Conservation (phyloP, 306 rosid species). For the Prunus mira region DNA sequence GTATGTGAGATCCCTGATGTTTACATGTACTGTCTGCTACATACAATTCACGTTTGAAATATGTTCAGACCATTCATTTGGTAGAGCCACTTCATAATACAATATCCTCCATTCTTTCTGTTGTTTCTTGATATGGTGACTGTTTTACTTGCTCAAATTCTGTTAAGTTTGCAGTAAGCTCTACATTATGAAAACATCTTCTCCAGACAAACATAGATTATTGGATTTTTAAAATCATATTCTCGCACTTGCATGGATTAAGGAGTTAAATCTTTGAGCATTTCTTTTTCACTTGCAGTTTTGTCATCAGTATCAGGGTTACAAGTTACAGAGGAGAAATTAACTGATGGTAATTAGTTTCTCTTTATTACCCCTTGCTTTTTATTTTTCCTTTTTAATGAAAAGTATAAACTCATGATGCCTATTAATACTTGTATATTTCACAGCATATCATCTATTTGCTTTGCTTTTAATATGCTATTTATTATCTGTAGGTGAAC, state of each 20-base stretch:
- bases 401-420: neutral
- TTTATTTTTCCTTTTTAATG: neutral
- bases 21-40: neutral
- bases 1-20: neutral
- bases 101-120: neutral
- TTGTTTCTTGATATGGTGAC: neutral
- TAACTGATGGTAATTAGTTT: slow-evolving; percentile 49
- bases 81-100: neutral
- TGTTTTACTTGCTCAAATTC: neutral
- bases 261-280: neutral
- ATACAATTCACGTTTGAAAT: neutral
- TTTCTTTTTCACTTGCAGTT: slow-evolving; percentile 47
- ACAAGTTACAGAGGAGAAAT: slow-evolving; percentile 53
- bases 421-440: slow-evolving; percentile 4
- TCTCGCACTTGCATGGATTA: slow-evolving; percentile 5
- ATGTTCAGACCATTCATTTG: neutral
- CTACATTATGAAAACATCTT: neutral
- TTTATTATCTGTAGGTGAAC: slow-evolving; percentile 48
- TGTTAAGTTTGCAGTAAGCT: neutral
- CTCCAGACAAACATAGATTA: neutral
- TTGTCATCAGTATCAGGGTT: slow-evolving; percentile 78
- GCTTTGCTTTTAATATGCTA: slow-evolving; percentile 15
- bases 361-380: neutral
- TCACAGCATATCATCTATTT: slow-evolving; percentile 1
- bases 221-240: neutral